These are phyloP conservation scores for Diospyros kaki DNA, from an alignment of 148 eudicot species.

Conservation along the genomic window DNA sequence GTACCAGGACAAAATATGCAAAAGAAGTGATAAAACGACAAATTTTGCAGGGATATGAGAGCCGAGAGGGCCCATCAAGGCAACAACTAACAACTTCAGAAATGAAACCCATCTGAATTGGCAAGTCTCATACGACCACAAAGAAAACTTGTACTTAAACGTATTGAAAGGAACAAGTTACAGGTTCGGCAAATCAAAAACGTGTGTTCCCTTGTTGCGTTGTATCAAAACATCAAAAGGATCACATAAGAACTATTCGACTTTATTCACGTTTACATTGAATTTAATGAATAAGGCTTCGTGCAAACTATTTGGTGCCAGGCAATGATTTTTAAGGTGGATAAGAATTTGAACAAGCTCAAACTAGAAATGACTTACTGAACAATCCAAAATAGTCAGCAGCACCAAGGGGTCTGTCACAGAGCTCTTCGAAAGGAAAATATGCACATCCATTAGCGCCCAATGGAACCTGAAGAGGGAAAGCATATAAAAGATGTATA, in stretches of 20 bases:
- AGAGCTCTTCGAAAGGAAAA: slow-evolving; percentile 79
- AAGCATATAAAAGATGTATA: not conserved
- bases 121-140: not conserved
- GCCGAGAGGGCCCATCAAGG: not conserved
- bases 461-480: slow-evolving; percentile 49
- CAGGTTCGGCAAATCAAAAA: not conserved
- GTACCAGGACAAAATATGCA: not conserved
- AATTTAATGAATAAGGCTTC: too few relatives aligned
- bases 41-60: not conserved
- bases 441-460: slow-evolving; percentile 91
- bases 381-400: slow-evolving; percentile 90
- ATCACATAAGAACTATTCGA: not conserved
- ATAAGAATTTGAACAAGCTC: not conserved
- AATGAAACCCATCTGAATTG: not conserved
- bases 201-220: not conserved
- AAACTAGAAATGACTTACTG: slow-evolving; percentile 48
- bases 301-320: not conserved
- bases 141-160: not conserved
- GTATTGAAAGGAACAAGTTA: not conserved
- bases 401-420: slow-evolving; percentile 92
- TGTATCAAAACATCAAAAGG: not conserved
- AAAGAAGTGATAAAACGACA: not conserved
- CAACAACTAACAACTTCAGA: not conserved
- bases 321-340: not conserved
- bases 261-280: not conserved